A percentile compares a stretch with the other conserved stretches of the same genome.
phyloP scores from a whole-genome alignment of 257 asterid genomes.

The Schizonepeta tenuifolia region DNA sequence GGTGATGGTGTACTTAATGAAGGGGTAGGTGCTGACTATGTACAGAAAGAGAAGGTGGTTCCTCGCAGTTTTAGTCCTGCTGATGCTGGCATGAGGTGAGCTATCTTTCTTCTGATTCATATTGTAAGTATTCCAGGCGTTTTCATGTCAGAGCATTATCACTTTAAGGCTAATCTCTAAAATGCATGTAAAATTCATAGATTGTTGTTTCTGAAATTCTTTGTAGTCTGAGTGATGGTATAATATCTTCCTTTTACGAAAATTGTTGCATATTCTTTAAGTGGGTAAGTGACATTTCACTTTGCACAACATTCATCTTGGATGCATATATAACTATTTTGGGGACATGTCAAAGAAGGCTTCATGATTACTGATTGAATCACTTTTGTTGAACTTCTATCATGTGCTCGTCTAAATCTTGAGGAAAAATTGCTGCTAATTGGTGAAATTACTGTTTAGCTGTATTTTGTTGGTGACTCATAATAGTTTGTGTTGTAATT shows the following conservation, averaged over 20 bases:
- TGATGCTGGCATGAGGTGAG: slow-evolving; percentile 75
- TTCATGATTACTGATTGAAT: slow-evolving; percentile 9
- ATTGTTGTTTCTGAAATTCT: not conserved
- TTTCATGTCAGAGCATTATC: slow-evolving; percentile 4
- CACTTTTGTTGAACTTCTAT: slow-evolving; percentile 9
- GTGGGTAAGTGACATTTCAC: slow-evolving; percentile 8
- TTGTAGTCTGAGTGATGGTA: slow-evolving; percentile 14
- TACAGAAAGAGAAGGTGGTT: slow-evolving; percentile 88
- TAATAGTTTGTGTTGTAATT: slow-evolving; percentile 11
- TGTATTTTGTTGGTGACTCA: not conserved
- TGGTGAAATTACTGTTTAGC: not conserved
- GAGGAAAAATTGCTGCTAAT: slow-evolving; percentile 6
- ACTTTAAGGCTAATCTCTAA: slow-evolving; percentile 9
- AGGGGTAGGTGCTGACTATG: slow-evolving; percentile 96
- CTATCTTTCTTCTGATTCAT: slow-evolving; percentile 29
- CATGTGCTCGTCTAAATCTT: not conserved
- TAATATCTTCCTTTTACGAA: slow-evolving; percentile 18
- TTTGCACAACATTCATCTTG: not conserved
- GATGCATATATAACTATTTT: slow-evolving; percentile 1
- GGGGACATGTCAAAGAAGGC: slow-evolving; percentile 11
- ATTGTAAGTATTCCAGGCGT: not conserved
- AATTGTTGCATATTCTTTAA: slow-evolving; percentile 1
- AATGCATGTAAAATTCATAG: not conserved
- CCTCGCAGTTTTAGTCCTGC: slow-evolving; percentile 76
- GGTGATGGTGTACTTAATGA: slow-evolving; percentile 89